These are phyloP conservation scores for Globisporangium orthogonon DNA, from an alignment of 352 stramenopile genomes.

Conservation along the genomic window DNA sequence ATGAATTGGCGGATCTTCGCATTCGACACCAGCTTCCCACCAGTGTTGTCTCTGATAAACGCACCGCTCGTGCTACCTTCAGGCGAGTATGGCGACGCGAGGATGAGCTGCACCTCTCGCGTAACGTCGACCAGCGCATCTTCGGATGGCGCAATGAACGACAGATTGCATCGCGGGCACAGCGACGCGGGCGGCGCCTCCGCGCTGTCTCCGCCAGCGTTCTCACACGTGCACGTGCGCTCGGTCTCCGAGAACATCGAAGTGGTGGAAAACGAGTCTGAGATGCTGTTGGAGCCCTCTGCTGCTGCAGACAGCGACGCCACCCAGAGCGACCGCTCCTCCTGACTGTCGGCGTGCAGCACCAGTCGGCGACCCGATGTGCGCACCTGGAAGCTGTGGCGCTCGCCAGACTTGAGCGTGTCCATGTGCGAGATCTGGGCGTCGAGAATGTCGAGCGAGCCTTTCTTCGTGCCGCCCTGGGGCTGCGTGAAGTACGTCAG, in stretches of 20 bases:
- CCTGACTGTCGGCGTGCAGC: conserved; percentile 80
- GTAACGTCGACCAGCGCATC: conserved; percentile 68
- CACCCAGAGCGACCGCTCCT: conserved; percentile 77
- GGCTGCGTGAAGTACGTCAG: conserved; percentile 79
- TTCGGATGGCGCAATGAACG: conserved; percentile 76
- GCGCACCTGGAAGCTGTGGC: conserved; percentile 73
- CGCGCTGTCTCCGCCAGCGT: conserved; percentile 20
- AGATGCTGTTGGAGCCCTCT: conserved; percentile 20
- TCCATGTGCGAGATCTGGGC: conserved; percentile 58
- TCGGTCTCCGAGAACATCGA: conserved; percentile 25
- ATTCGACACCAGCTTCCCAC: conserved; percentile 33
- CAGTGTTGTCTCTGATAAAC: conserved; percentile 66
- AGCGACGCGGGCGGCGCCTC: conserved; percentile 1
- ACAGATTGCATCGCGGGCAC: conserved; percentile 67
- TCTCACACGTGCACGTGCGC: conserved; percentile 54
- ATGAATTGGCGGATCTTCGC: conserved; percentile 68
- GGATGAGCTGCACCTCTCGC: conserved; percentile 73
- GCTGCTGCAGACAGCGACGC: conserved; percentile 60
- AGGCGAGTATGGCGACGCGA: conserved; percentile 79
- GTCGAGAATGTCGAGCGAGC: conserved; percentile 51
- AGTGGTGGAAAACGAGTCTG: conserved; percentile 12
- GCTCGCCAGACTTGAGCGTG: conserved; percentile 76
- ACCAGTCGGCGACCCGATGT: conserved; percentile 52
- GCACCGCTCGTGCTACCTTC: conserved; percentile 66
- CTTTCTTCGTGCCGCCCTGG: conserved; percentile 67